phyloP scores from a whole-genome alignment of 352 stramenopile species.

The Phytopythium mirpurense region DNA sequence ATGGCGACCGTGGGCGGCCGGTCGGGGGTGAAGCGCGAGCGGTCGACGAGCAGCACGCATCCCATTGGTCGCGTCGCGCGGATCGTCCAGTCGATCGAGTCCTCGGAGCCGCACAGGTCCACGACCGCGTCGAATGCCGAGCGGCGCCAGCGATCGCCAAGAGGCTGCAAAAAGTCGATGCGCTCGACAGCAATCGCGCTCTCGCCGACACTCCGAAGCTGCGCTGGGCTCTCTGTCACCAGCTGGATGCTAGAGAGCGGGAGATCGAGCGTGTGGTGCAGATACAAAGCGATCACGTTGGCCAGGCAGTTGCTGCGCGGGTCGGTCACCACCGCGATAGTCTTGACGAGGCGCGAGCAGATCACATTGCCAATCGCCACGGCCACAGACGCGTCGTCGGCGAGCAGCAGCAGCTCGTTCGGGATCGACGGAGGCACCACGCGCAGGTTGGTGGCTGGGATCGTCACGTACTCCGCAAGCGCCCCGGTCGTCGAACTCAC shows the following conservation, averaged over 20 bases:
- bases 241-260: slow-evolving; percentile 21
- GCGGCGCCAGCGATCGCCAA: background rate
- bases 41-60: slow-evolving; percentile 32
- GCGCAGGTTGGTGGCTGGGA: slow-evolving; percentile 28
- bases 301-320: slow-evolving; percentile 15
- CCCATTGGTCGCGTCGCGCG: slow-evolving; percentile 42
- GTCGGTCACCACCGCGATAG: slow-evolving; percentile 22
- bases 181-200: background rate
- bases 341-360: slow-evolving; percentile 11
- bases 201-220: background rate
- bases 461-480: slow-evolving; percentile 34
- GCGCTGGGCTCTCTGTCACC: slow-evolving; percentile 13
- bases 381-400: slow-evolving; percentile 31
- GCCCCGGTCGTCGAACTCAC: slow-evolving; percentile 24
- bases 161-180: slow-evolving; percentile 1
- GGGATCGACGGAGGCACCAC: slow-evolving; percentile 23
- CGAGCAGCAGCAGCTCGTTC: slow-evolving; percentile 37
- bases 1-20: slow-evolving; percentile 29
- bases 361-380: slow-evolving; percentile 30
- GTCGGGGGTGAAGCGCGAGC: slow-evolving; percentile 21
- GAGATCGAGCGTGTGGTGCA: slow-evolving; percentile 21
- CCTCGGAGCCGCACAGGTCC: slow-evolving; percentile 42
- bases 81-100: slow-evolving; percentile 36
- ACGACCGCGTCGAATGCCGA: slow-evolving; percentile 34
- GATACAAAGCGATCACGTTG: slow-evolving; percentile 18